Evolutionary conservation across 2,329 filamentous ascomycete species (phyloP).

Genomic region (Colletotrichum noveboracense): DNA sequence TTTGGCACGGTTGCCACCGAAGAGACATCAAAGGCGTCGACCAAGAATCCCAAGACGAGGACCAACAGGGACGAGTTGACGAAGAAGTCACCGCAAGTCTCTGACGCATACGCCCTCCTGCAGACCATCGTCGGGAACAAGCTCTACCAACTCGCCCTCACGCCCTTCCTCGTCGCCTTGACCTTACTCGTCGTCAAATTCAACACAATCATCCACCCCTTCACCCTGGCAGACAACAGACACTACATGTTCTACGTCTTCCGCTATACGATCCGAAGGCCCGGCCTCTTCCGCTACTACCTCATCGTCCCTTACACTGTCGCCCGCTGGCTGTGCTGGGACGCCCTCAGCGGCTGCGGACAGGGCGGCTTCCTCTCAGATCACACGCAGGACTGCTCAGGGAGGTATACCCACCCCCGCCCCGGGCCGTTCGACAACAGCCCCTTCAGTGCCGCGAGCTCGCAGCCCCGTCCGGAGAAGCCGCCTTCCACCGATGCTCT

Average conservation of each 20-base stretch:
- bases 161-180: conserved; percentile 35
- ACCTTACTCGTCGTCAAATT: conserved; percentile 64
- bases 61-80: not conserved
- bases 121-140: conserved; percentile 26
- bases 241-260: conserved; percentile 99
- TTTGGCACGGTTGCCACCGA: not conserved
- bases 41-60: not conserved
- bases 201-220: conserved; percentile 95
- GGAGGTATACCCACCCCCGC: not conserved
- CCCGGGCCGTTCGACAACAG: conserved; percentile 30
- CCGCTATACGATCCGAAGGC: conserved; percentile 75
- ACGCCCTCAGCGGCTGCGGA: conserved; percentile 58
- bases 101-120: not conserved
- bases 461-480: not conserved
- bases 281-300: conserved; percentile 67
- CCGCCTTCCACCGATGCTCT: not conserved
- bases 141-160: conserved; percentile 32
- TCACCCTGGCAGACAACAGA: conserved; percentile 93
- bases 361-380: not conserved
- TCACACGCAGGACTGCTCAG: conserved; percentile 3
- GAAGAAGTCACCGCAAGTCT: not conserved
- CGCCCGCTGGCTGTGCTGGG: conserved; percentile 72
- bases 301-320: conserved; percentile 74
- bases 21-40: not conserved
- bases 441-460: conserved; percentile 27